A percentile compares a stretch with the other conserved stretches of the same genome.
phyloP scores from a whole-genome alignment of 1,284 basidiomycete genomes.

The Psilocybe mexicana region DNA sequence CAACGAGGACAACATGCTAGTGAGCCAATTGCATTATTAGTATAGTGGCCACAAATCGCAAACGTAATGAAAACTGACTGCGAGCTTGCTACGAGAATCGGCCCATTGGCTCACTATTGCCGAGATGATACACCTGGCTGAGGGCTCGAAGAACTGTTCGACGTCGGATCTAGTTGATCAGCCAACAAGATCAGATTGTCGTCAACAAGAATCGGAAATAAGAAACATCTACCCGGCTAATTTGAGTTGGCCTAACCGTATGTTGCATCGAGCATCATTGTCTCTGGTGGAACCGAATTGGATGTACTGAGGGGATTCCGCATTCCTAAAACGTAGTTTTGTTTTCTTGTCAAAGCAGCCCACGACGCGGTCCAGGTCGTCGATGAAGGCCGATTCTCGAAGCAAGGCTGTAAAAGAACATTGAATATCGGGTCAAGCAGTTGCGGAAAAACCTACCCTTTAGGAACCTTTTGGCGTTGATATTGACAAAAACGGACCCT shows the following conservation, averaged over 20 bases:
- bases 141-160: conserved; percentile 47
- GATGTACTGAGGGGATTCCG: conserved; percentile 41
- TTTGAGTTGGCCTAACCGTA: conserved; percentile 35
- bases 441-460: conserved; percentile 15
- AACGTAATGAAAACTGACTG: neutral
- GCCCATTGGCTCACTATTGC: conserved; percentile 32
- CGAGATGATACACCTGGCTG: conserved; percentile 41
- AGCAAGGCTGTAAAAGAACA: conserved; percentile 18
- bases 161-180: conserved; percentile 35
- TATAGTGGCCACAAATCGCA: too few relatives aligned
- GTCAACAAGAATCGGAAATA: too few relatives aligned
- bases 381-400: conserved; percentile 24
- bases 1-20: conserved; percentile 28
- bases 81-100: conserved; percentile 30
- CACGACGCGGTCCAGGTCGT: conserved; percentile 42
- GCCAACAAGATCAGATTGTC: too few relatives aligned
- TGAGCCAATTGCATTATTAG: too few relatives aligned
- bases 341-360: conserved; percentile 49
- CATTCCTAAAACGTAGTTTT: conserved; percentile 44
- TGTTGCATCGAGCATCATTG: conserved; percentile 38
- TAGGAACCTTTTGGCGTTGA: conserved; percentile 3
- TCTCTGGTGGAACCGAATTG: conserved; percentile 46
- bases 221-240: conserved; percentile 35
- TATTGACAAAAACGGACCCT: conserved; percentile 18
- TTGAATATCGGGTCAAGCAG: conserved; percentile 8